phyloP scores from a whole-genome alignment of 1,284 basidiomycete genomes.

The Leccinum angustisporum region DNA sequence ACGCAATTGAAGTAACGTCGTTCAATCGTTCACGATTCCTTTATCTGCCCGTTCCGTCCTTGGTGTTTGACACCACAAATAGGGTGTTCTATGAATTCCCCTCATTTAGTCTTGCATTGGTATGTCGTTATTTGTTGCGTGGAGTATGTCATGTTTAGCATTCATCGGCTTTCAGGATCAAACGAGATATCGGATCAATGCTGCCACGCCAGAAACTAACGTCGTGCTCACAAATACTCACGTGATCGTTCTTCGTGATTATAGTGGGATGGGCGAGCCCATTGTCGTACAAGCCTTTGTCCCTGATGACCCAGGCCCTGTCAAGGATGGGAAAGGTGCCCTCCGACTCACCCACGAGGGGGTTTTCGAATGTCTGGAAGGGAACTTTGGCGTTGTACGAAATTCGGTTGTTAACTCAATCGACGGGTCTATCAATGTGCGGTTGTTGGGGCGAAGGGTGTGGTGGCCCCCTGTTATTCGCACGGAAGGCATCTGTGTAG shows the following conservation, averaged over 20 bases:
- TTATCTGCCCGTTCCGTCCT: neutral
- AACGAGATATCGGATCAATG: neutral
- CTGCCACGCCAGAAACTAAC: neutral
- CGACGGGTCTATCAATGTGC: neutral
- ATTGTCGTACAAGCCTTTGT: neutral
- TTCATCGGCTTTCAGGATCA: neutral
- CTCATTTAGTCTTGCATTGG: neutral
- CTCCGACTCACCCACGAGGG: neutral
- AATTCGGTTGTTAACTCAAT: neutral
- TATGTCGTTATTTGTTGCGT: neutral
- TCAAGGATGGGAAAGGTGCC: neutral
- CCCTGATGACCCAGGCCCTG: neutral
- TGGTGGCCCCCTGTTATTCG: neutral
- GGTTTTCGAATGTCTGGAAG: neutral
- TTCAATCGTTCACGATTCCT: conserved; percentile 3
- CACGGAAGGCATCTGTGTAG: neutral
- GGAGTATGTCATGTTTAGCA: neutral
- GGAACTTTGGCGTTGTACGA: neutral
- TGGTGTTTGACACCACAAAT: conserved; percentile 8
- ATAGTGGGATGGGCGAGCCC: neutral
- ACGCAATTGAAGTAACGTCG: neutral
- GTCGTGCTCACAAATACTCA: neutral
- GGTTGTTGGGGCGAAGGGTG: neutral
- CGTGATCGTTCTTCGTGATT: neutral
- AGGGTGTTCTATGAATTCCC: conserved; percentile 9